These are phyloP conservation scores for Microdochium trichocladiopsis DNA, from an alignment of 2,329 filamentous ascomycete species.

Conservation along the genomic window DNA sequence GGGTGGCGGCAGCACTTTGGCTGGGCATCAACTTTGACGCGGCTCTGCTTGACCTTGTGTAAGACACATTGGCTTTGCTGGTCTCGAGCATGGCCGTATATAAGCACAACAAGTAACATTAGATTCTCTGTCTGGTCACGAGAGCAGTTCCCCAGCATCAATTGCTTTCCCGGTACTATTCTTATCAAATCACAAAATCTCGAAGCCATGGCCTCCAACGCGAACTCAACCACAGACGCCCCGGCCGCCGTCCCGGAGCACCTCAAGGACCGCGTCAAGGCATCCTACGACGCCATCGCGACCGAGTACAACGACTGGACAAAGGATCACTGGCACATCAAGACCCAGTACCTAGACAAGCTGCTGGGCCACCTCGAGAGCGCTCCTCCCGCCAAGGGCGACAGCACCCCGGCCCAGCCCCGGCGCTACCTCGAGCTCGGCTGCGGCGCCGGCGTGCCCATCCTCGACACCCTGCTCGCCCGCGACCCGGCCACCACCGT, in stretches of 20 bases:
- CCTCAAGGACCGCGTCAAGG: slow-evolving; percentile 29
- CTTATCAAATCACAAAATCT: no score
- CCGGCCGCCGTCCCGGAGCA: slow-evolving; percentile 10
- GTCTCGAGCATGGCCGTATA: no score
- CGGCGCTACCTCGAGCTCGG: slow-evolving; percentile 30
- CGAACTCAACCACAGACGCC: no score
- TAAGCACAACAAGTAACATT: no score
- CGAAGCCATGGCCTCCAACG: no score
- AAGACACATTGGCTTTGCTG: no score
- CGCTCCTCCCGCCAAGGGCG: background rate
- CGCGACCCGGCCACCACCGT: slow-evolving; percentile 13
- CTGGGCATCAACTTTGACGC: no score
- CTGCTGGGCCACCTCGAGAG: slow-evolving; percentile 14
- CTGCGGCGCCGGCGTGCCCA: slow-evolving; percentile 31
- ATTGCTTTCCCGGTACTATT: no score
- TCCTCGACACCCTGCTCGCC: slow-evolving; percentile 23
- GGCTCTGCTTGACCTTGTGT: no score
- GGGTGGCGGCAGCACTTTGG: no score
- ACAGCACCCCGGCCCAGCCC: background rate
- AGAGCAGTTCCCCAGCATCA: no score
- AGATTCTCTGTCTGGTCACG: no score
- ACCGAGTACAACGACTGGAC: slow-evolving; percentile 32
- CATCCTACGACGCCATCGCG: slow-evolving; percentile 31
- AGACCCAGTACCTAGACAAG: slow-evolving; percentile 24
- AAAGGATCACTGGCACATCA: slow-evolving; percentile 17